A percentile compares a stretch with the other conserved stretches of the same genome.
Conservation (phyloP, 306 rosid genomes). For the Sphenostylis stenocarpa region DNA sequence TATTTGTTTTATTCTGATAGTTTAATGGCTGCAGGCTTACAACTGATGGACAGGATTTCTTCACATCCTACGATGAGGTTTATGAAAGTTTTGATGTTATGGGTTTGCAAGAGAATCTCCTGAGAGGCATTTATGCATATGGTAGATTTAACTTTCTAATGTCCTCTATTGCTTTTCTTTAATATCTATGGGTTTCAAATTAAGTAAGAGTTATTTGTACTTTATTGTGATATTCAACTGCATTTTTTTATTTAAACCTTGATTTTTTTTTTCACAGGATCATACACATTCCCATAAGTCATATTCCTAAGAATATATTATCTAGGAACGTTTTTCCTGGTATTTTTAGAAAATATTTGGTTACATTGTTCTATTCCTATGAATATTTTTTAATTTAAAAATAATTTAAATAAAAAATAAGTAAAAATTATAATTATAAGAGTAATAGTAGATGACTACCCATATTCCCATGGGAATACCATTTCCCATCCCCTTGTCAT, state of each 20-base stretch:
- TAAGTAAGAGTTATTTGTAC: background rate
- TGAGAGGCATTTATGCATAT: conserved; percentile 86
- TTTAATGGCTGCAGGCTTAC: conserved; percentile 49
- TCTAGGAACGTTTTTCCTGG: too few relatives aligned
- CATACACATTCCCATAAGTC: too few relatives aligned
- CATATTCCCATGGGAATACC: too few relatives aligned
- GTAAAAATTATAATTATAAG: too few relatives aligned
- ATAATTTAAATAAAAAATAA: too few relatives aligned
- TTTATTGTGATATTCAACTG: background rate
- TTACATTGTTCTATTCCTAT: too few relatives aligned
- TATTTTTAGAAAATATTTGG: too few relatives aligned
- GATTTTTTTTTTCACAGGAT: too few relatives aligned
- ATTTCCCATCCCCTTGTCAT: too few relatives aligned
- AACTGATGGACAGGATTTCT: conserved; percentile 69
- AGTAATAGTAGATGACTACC: too few relatives aligned
- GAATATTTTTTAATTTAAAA: too few relatives aligned
- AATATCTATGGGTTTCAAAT: background rate
- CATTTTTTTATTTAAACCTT: background rate
- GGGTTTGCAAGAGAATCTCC: conserved; percentile 82
- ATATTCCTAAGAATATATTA: too few relatives aligned
- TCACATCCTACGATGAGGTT: conserved; percentile 77
- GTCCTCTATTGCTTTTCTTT: background rate
- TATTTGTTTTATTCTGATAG: conserved; percentile 25
- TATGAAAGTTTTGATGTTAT: conserved; percentile 71
- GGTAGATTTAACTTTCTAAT: conserved; percentile 38